These are phyloP conservation scores for Pseudogymnoascus sp. DNA, from an alignment of 2,329 filamentous ascomycete species.

Conservation along the genomic window DNA sequence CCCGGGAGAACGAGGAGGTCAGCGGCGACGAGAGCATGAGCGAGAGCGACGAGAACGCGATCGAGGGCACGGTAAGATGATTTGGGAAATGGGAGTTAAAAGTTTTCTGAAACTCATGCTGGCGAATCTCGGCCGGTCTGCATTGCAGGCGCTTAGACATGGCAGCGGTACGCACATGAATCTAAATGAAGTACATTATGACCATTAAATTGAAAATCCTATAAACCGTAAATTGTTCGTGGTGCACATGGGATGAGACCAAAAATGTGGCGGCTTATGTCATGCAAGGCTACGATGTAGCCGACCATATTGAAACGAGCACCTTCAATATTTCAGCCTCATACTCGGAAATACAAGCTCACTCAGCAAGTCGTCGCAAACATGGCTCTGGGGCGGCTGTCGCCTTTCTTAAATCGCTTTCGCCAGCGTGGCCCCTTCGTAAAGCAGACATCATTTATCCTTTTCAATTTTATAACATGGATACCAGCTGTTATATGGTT, in stretches of 20 bases:
- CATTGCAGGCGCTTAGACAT: conserved; percentile 13
- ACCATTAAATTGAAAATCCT: conserved; percentile 10
- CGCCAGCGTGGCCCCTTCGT: conserved; percentile 14
- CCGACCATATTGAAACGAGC: conserved; percentile 1
- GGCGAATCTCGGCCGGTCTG: conserved; percentile 11
- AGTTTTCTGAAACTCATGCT: conserved; percentile 11
- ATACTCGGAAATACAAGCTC: background rate
- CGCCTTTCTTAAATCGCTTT: conserved; percentile 16
- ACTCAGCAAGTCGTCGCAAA: background rate
- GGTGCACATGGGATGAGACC: background rate
- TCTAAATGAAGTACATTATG: conserved; percentile 11
- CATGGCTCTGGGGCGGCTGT: conserved; percentile 15
- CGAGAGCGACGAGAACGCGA: conserved; percentile 85
- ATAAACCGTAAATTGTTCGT: background rate
- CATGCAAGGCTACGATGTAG: conserved; percentile 9
- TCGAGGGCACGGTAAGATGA: conserved; percentile 40
- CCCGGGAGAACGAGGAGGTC: conserved; percentile 95
- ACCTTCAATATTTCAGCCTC: conserved; percentile 4
- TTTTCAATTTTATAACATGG: conserved; percentile 52
- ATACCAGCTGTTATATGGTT: conserved; percentile 55
- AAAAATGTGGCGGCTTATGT: conserved; percentile 7
- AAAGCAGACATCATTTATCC: conserved; percentile 35
- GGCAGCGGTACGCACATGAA: conserved; percentile 3
- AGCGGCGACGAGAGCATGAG: conserved; percentile 95
- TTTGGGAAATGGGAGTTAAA: conserved; percentile 10